Evolutionary conservation across 495 filamentous ascomycete genomes (phyloP), one percentile per base, ranked within the genome.

Genomic region (Penicillium egyptiacum): DNA sequence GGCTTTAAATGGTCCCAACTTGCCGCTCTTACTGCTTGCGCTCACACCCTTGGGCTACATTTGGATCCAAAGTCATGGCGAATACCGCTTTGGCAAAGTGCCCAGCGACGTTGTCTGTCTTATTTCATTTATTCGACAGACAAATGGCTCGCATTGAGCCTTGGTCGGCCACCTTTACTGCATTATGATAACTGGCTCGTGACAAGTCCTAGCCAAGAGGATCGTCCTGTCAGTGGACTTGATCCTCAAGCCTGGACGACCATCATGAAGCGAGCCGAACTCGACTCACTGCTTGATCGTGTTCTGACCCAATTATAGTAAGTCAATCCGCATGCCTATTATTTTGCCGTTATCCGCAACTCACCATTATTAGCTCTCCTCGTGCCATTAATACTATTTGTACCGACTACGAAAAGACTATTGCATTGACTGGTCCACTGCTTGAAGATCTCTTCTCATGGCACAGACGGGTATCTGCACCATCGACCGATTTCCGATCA

Each of bases 121-220:
- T 53, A 26, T 30, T 28, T 40, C 23, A 35, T 53, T 35, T 53
- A 53, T 35, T 41, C 50, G 50, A 42, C 39, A 12, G 50, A 53
- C 19, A 53, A 53, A 19, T 53, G 50, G 50, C 37, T 53, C 30
- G 35, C 50, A 2, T 30, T 53, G 28, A 55, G 53, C 33, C 53
- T 55, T 47, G 53, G 53, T 3, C 41, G 53, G 10, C 53, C 53
- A 25, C 41, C 53, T 9, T 47, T 55, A 20, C 14, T 55, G 12
- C 25, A 47, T 26, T 39, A 45, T 47, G 53, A 55, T 46, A 55
- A 39, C 9, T 55, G 53, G 53, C 53, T 55, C n/a, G 53, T 55
- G 42, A 48, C 53, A 46, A 48, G 26, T n/a, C 40, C 17, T 26
- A 47, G 43, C 28, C 22, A 33, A 30, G 41, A 33, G 9, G 53